Base-by-base conservation (phyloP, 169 alveolate genomes). In the Besnoitia besnoiti region DNA sequence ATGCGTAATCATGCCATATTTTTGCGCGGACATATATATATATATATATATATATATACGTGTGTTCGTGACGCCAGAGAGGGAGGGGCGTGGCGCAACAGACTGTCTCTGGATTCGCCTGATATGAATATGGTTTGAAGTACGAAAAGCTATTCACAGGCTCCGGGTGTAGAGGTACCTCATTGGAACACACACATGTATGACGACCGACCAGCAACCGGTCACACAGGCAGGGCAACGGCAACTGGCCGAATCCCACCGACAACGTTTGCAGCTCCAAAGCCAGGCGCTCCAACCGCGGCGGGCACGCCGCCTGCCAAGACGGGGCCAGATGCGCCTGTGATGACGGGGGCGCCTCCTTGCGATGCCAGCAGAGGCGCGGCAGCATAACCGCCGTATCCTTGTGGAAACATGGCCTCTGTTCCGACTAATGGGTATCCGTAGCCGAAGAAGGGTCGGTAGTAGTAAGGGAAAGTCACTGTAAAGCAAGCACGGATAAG, bases 371-470 rank as follows among this genome's bases (percentile, higher is more conserved):
- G 90, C 27, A 89, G 47, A 37, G 75, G 85, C 12, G 93, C 93
- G 21, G 93, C 93, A 8, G 93, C 51, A 30, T 89, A 89, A 0
- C 96, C 96, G 4, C 96, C 96, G 61, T 94, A 94, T 12, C 96
- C 96, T 50, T 94, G 94, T 33, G 94, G 96, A 73, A 94, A 94
- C 75, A 92, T 87, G 27, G 96, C 95, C 85, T 94, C 96, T 37
- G 96, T 94, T 8, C 96, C 96, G 0, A 94, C 95, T 59, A 94
- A 47, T 30, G 96, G 96, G 39, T 85, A 94, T 19, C 96, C 96
- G 39, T 94, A 94, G 77, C 96, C 96, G 62, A 94, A 94, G 94
- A 94, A 94, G 42, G 96, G 96, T 39, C 96, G 96, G 47, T 94
- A 94, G 87, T 94, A 94, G 87, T 94, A 94, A 5, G 96, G 96